These are phyloP conservation scores for Cryptomeria japonica DNA, from an alignment of 75 land plant genomes.

Conservation along the genomic window DNA sequence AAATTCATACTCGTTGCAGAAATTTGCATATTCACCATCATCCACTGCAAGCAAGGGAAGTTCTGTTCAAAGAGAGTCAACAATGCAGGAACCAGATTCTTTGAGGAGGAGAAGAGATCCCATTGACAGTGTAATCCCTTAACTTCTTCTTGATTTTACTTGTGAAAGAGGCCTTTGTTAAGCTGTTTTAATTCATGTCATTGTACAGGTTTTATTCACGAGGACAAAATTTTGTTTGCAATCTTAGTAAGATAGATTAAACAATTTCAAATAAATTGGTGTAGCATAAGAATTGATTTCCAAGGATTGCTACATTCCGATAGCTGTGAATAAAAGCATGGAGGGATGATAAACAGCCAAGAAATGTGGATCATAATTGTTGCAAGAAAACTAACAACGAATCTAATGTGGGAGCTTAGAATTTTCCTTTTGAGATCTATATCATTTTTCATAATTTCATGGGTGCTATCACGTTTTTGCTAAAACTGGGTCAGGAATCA, in stretches of 20 bases:
- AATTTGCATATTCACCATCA: constrained; percentile 30
- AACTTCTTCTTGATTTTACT: neutral
- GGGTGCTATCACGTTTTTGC: neutral
- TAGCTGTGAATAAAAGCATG: neutral
- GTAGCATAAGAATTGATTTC: neutral
- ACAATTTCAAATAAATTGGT: neutral
- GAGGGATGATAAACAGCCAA: neutral
- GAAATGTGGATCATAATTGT: neutral
- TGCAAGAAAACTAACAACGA: neutral
- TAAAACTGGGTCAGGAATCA: neutral
- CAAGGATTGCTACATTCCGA: neutral
- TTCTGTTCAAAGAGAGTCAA: constrained; percentile 31
- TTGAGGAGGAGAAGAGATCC: constrained; percentile 91
- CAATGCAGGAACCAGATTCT: constrained; percentile 59
- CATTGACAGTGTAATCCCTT: constrained; percentile 62
- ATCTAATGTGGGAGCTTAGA: neutral
- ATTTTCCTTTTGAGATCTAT: neutral
- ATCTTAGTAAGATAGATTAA: neutral
- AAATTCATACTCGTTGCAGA: constrained; percentile 27
- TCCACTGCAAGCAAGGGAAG: constrained; percentile 26
- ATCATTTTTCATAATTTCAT: neutral
- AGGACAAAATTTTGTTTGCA: neutral
- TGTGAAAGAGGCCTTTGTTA: neutral
- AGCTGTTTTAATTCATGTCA: neutral
- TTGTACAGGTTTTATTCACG: neutral